Evolutionary conservation across 257 asterid genomes (phyloP), one percentile per base, ranked within the genome.

Genomic region (Phtheirospermum japonicum): DNA sequence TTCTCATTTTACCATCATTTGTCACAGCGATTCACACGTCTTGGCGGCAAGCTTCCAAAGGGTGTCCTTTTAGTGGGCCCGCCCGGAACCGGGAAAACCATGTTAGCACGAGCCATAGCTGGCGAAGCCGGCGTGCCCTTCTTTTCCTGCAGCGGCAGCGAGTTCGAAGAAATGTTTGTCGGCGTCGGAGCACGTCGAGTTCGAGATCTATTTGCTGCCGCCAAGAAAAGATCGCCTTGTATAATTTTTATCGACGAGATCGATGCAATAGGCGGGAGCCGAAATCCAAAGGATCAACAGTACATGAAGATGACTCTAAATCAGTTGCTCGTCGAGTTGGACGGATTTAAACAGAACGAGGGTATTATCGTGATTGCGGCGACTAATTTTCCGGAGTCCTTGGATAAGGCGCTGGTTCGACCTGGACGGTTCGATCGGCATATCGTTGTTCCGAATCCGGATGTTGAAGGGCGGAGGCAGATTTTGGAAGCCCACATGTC

Each of bases 161-260:
- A 90, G 66, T 87, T 90, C 65, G 97, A 90, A 68, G 95, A 90
- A 72, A 87, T 87, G 97, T 87, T 85, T 83, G 97, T 90, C 57
- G 97, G 97, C 62, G 95, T 90, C 63, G 97, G 97, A 45, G 97
- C 97, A n/a, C 86, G 95, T 14, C 80, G 97, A 71, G 97, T 90
- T 71, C 73, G 97, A 76, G 95, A 85, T 74, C 90, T 90, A 37
- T 90, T 90, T 70, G 77, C 94, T 70, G 95, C 97, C 59, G 97
- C 95, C 26, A 89, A 89, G 76, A 89, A 87, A 82, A 82, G 82
- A 65, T 87, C 95, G 3, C 95, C 97, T 0, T 89, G 97, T 63
- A 89, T 87, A 55, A 85, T 89, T 68, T 87, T 85, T 57, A 83
- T 90, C 11, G 97, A 87, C 23, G 96, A 90, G 76, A 85, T 87